Evolutionary conservation across 345 rosid species (phyloP), one percentile per base, ranked within the genome.

Genomic region (Brassica carinata): DNA sequence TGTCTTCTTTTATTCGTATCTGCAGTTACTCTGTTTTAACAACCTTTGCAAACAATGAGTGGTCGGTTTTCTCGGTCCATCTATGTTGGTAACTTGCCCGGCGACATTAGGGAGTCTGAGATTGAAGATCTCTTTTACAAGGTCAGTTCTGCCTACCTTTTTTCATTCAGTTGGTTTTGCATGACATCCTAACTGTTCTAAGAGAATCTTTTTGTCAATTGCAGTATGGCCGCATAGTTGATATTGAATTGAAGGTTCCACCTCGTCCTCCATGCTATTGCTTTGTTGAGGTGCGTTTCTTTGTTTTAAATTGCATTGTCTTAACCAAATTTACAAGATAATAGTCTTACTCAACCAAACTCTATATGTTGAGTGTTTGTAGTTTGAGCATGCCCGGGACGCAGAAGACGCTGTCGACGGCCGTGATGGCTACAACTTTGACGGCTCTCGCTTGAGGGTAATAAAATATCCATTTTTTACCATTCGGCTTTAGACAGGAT

Each of bases 191-290:
- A 59, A 23, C 14, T 69, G 8, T 40, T 40, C 7, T 61, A 15
- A 38, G 23, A 61, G 7, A 8, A 2, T 17, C 40, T 9, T 36
- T 34, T 8, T 74, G n/a, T 58, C 23, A 66, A 13, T 66, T 64
- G 38, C 75, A 93, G 98, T 92, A 93, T 84, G 98, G 98, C 58
- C 92, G 97, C 53, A 89, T 95, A 77, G 81, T 91, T 79, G 98
- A 92, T 82, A 91, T 95, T 55, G 97, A 96, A 75, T 83, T 96
- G 92, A 96, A 93, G 90, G 86, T 93, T 81, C 98, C 97, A 1
- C 97, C 92, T 64, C 95, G 94, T 6, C 98, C 99, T 79, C 99
- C 99, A 17, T 87, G 97, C 72, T 96, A 93, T 84, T 92, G 92
- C 84, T 96, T 96, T 85, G 97, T 96, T 17, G 99, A 96, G 97